A percentile compares a stretch with the other conserved stretches of the same genome.
These are phyloP conservation scores for Colletotrichum cuscutae DNA, from an alignment of 2,329 filamentous ascomycete genomes.

Conservation along the genomic window DNA sequence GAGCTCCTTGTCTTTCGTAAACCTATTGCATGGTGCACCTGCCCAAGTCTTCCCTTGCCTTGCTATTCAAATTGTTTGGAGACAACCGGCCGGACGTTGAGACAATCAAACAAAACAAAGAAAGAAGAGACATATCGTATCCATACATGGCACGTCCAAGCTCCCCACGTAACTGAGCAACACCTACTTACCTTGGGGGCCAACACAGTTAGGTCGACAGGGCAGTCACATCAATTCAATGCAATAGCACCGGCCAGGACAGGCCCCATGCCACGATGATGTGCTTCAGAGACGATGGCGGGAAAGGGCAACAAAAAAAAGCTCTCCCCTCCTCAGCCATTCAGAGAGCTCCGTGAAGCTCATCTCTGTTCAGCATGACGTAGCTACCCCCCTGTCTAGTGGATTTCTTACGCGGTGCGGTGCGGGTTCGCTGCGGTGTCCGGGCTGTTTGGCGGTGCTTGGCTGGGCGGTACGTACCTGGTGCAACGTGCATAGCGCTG, in stretches of 20 bases:
- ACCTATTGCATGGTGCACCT: background rate
- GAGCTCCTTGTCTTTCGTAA: background rate
- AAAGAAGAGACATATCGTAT: background rate
- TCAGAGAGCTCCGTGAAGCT: slow-evolving; percentile 35
- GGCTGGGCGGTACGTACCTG: slow-evolving; percentile 9
- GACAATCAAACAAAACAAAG: background rate
- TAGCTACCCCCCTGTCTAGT: slow-evolving; percentile 28
- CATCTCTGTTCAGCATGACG: slow-evolving; percentile 29
- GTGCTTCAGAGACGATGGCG: slow-evolving; percentile 32
- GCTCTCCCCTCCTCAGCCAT: slow-evolving; percentile 23
- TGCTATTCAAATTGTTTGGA: background rate
- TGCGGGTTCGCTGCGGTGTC: background rate
- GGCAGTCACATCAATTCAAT: slow-evolving; percentile 32
- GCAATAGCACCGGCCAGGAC: slow-evolving; percentile 6
- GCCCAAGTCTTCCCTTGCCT: background rate
- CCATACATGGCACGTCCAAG: background rate
- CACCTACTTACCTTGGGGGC: background rate
- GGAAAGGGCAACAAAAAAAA: slow-evolving; percentile 3
- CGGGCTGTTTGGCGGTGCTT: background rate
- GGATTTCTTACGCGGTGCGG: background rate
- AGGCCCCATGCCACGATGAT: slow-evolving; percentile 33
- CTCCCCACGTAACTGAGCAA: background rate
- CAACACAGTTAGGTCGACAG: background rate
- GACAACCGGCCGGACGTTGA: background rate
- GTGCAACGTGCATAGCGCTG: slow-evolving; percentile 25